Base-by-base conservation (phyloP, 768 basidiomycete genomes). In the Leccinellum albellum region DNA sequence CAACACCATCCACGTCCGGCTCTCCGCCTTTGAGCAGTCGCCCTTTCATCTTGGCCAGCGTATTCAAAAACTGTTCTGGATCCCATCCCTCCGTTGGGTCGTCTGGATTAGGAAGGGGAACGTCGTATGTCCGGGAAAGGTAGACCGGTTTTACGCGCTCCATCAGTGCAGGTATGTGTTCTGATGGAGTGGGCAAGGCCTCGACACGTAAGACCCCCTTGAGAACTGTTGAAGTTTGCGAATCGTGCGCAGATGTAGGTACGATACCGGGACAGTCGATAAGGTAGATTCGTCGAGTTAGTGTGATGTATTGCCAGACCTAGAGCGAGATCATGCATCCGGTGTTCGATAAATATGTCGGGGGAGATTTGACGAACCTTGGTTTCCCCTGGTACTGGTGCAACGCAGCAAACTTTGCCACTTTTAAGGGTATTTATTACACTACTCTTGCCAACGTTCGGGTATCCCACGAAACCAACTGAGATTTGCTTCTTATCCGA, bases 231-330 rank as follows among this genome's bases (percentile, higher is more conserved):
- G 86, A 83, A 0, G 93, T 92, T 68, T 96, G 88, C 2, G 89
- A 83, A 73, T 98, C 95, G 60, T 90, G 81, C 2, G 93, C 89
- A 23, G 94, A 95, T 17, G 94, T 88, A 2, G 96, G 96, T 2
- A 98, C 97, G 72, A 98, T 91, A 50, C 97, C 97, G 28, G 97
- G 97, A 70, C 97, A 99, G 75, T 99, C 97, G 76, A 99, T 98
- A 64, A 99, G 88, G 78, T 98, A 99, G 70, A 99, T 99, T 53
- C 91, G 84, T 61, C 89, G 85, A 58, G 95, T 99, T 42, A 99
- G 78, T 28, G 94, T 95, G 77, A 99, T 98, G 74, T 99, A 99
- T 81, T 99, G 96, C 97, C 97, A 99, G 63, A 98, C 95, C 74
- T 74, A 55, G 15, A 35, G n/a, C 20, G 37, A 46, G 8, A 56